A percentile compares a stretch with the other conserved stretches of the same genome.
These are phyloP conservation scores for Sporisorium scitamineum DNA, from an alignment of 1,284 basidiomycete species.

Conservation along the genomic window DNA sequence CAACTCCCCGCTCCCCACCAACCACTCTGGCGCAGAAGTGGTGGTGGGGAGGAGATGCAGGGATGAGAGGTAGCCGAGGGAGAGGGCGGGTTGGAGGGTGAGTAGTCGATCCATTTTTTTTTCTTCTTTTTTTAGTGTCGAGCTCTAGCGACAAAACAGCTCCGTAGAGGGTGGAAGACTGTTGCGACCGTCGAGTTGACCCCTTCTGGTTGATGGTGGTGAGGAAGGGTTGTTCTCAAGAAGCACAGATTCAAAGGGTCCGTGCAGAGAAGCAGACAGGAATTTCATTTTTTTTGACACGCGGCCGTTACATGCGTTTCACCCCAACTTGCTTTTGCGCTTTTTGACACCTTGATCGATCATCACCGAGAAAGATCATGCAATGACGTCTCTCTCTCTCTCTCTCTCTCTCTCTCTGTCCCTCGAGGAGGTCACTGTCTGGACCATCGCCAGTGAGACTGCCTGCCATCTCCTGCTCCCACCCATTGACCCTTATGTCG, in stretches of 20 bases:
- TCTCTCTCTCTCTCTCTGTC: too few relatives aligned
- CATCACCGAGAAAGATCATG: too few relatives aligned
- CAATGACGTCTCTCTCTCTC: too few relatives aligned
- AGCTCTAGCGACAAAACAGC: neutral
- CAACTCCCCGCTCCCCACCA: conserved; percentile 31
- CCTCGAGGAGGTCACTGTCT: too few relatives aligned
- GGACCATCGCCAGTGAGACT: too few relatives aligned
- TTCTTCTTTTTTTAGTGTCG: too few relatives aligned
- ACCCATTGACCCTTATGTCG: too few relatives aligned
- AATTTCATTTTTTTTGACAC: neutral
- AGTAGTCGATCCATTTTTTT: conserved; percentile 49
- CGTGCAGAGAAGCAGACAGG: conserved; percentile 8
- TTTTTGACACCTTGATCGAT: neutral
- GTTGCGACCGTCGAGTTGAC: neutral
- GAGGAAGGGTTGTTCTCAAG: neutral
- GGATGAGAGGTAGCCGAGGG: conserved; percentile 43
- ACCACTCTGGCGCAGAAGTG: conserved; percentile 61
- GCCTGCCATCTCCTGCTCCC: too few relatives aligned
- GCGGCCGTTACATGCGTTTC: neutral
- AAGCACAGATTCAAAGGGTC: conserved; percentile 5
- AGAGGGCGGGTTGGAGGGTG: conserved; percentile 43
- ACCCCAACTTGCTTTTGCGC: neutral
- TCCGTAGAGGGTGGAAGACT: neutral
- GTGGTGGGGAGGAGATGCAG: conserved; percentile 12
- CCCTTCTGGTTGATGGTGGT: conserved; percentile 13